These are phyloP conservation scores for Mycena belliarum DNA, from an alignment of 768 basidiomycete genomes.

Conservation along the genomic window DNA sequence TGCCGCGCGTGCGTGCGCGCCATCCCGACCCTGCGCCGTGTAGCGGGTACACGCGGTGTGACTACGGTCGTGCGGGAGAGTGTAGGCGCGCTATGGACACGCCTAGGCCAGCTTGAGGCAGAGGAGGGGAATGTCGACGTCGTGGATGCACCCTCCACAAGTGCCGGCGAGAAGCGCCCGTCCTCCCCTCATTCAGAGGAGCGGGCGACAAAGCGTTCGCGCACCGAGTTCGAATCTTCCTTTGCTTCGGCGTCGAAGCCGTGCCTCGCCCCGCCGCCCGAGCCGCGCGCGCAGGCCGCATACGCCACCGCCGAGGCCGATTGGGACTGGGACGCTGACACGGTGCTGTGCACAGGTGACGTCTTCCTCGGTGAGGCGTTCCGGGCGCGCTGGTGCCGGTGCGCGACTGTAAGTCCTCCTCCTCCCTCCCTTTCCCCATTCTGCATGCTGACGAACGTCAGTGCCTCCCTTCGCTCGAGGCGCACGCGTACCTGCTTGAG, in stretches of 20 bases:
- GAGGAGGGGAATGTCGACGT: conserved; percentile 25
- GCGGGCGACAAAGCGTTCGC: conserved; percentile 39
- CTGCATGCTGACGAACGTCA: conserved; percentile 34
- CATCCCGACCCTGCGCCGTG: conserved; percentile 53
- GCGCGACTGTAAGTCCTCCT: conserved; percentile 48
- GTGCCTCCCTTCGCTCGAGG: conserved; percentile 61
- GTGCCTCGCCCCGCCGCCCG: conserved; percentile 61
- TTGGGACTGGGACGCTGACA: conserved; percentile 7
- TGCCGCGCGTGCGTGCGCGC: conserved; percentile 69
- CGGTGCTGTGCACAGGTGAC: conserved; percentile 61
- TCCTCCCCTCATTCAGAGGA: conserved; percentile 30
- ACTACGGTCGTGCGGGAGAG: conserved; percentile 64
- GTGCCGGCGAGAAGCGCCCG: conserved; percentile 48
- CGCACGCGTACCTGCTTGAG: conserved; percentile 61
- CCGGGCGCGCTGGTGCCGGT: conserved; percentile 80
- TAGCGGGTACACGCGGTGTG: conserved; percentile 69
- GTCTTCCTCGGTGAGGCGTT: conserved; percentile 75
- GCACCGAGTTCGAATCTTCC: neutral
- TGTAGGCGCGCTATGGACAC: conserved; percentile 50
- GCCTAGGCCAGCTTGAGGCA: conserved; percentile 40
- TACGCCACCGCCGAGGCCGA: conserved; percentile 32
- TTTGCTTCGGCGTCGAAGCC: conserved; percentile 18
- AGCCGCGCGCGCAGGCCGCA: conserved; percentile 47
- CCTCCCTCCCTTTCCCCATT: neutral
- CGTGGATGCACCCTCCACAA: conserved; percentile 21